Evolutionary conservation across 2,329 filamentous ascomycete genomes (phyloP).

Genomic region (Camptophora hylomeconis): DNA sequence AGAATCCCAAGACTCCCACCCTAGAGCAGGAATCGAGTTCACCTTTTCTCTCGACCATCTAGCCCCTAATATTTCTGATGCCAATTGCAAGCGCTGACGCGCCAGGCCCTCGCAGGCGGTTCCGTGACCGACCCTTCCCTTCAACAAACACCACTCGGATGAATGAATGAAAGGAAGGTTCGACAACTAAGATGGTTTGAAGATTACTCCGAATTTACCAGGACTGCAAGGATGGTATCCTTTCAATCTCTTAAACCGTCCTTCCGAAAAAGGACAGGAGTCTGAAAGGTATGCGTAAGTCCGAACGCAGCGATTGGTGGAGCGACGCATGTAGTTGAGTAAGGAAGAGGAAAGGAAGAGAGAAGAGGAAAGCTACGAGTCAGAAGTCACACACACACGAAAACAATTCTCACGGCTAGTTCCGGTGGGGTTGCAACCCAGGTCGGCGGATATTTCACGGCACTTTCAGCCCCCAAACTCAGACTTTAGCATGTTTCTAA

Average conservation of each 20-base stretch:
- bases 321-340: slow-evolving; percentile 55
- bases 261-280: slow-evolving; percentile 6
- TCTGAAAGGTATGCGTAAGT: slow-evolving; percentile 56
- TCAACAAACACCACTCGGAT: slow-evolving; percentile 25
- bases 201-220: slow-evolving; percentile 99
- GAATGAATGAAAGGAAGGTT: slow-evolving; percentile 27
- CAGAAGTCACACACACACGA: no score
- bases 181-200: slow-evolving; percentile 40
- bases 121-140: slow-evolving; percentile 20
- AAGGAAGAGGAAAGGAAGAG: slow-evolving; percentile 24
- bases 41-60: slow-evolving; percentile 18
- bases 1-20: no score
- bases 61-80: slow-evolving; percentile 82
- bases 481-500: no score
- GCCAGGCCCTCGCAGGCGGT: slow-evolving; percentile 78
- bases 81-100: slow-evolving; percentile 66
- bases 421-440: no score
- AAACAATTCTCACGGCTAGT: no score
- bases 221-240: slow-evolving; percentile 47
- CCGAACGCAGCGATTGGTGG: slow-evolving; percentile 90
- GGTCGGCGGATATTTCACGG: no score
- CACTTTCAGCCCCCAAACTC: no score
- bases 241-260: slow-evolving; percentile 6
- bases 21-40: not conserved
- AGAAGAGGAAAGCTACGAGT: slow-evolving; percentile 13